Evolutionary conservation across 2,329 filamentous ascomycete genomes (phyloP).

Genomic region (Triangularia verruculosa): DNA sequence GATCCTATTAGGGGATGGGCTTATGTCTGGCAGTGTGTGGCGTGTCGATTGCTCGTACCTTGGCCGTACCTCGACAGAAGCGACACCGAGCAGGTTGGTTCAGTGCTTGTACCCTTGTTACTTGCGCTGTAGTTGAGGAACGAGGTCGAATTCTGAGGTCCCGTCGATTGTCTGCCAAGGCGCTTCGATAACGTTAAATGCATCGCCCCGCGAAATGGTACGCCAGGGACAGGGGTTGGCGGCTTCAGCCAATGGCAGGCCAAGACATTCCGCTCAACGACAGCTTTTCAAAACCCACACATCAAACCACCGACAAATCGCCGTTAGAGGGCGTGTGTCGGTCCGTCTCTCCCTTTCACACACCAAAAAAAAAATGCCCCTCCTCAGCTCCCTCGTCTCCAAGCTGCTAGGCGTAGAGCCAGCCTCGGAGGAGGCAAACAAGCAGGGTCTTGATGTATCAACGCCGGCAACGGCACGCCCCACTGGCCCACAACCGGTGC

Average conservation of each 20-base stretch:
- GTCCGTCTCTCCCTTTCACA: background rate
- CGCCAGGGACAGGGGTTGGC: background rate
- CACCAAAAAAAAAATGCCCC: background rate
- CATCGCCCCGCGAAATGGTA: conserved; percentile 3
- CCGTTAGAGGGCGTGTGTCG: background rate
- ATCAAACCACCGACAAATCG: background rate
- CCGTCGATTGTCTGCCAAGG: conserved; percentile 7
- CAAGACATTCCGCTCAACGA: background rate
- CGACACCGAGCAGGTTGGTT: background rate
- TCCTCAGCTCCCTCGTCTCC: background rate
- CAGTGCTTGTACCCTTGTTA: background rate
- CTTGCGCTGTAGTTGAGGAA: background rate
- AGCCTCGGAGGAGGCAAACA: background rate
- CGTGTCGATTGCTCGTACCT: background rate
- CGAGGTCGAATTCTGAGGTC: background rate
- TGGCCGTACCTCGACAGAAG: background rate
- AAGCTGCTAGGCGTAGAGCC: conserved; percentile 1
- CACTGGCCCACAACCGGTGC: conserved; percentile 14
- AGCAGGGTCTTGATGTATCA: background rate
- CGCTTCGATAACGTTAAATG: conserved; percentile 5
- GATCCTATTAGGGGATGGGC: background rate
- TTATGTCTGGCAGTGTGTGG: background rate
- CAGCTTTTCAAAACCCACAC: background rate
- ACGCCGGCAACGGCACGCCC: background rate
- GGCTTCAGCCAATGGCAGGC: background rate